Evolutionary conservation across 306 rosid species (phyloP), one percentile per base, ranked within the genome.

Genomic region (Cajanus cajan): DNA sequence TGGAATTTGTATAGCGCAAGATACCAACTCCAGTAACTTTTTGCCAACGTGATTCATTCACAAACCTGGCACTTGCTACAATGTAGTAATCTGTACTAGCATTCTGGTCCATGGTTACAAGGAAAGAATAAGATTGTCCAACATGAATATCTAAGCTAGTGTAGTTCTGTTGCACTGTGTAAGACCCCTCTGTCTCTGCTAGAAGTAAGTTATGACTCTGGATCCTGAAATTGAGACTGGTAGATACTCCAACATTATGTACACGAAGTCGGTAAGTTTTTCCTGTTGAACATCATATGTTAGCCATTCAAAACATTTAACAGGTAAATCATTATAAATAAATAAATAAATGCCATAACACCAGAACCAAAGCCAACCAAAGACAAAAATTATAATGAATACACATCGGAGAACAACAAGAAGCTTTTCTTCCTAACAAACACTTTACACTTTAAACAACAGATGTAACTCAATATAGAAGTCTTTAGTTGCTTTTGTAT

Each of bases 81-180:
- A 94, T 86, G 83, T 94, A 94, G 85, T 94, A 94, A 89, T 94
- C 98, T 22, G 91, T 68, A 78, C 98, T 94, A 44, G 98, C 98
- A 71, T 94, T 94, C 85, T 92, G 98, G 70, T 92, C 98, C 79
- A 73, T 94, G 66, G 91, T 92, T 44, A 94, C 52, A 80, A 94
- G 83, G 85, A 94, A 94, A 48, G 98, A 92, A 89, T 92, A 94
- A 34, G 98, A 94, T 79, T 94, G 98, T 80, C 98, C 98, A 6
- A 92, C 97, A 44, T 94, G 98, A 82, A 94, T 90, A 81, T 94
- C 98, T 84, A 94, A 89, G 88, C 94, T 92, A 28, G 97, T 92
- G 77, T 94, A 92, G 74, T 94, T 92, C 68, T 92, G 97, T 57
- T 94, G 98, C 77, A 94, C 97, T 4, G 98, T 94, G 79, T 94